Percentiles rank a stretch among this genome's conserved stretches.
Evolutionary conservation across 1,139 yeast species (phyloP).

Genomic region (Candida albicans): DNA sequence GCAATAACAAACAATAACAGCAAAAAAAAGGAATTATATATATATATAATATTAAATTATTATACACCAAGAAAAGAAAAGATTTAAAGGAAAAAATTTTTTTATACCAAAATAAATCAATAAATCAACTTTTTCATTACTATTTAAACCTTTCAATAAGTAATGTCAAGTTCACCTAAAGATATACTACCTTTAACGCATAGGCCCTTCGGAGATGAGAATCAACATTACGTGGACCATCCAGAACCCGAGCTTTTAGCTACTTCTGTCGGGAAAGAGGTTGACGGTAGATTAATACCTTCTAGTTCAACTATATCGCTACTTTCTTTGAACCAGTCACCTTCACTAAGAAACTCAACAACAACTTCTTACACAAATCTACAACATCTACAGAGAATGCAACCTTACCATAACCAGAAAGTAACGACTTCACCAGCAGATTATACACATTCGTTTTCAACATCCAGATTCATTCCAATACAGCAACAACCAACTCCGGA

Average conservation of each 20-base stretch:
- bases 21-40: too few relatives aligned
- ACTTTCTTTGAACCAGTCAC: slow-evolving; percentile 40
- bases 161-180: slow-evolving; percentile 2
- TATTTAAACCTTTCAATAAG: not conserved
- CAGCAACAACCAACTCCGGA: slow-evolving; percentile 34
- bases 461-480: slow-evolving; percentile 6
- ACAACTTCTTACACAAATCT: slow-evolving; percentile 11
- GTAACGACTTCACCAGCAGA: slow-evolving; percentile 29
- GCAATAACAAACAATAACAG: too few relatives aligned
- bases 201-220: slow-evolving; percentile 1
- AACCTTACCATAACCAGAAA: slow-evolving; percentile 31
- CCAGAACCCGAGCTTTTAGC: slow-evolving; percentile 58
- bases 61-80: not conserved
- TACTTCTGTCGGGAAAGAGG: slow-evolving; percentile 52
- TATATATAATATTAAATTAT: too few relatives aligned
- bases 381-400: slow-evolving; percentile 28
- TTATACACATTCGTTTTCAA: slow-evolving; percentile 16
- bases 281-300: slow-evolving; percentile 51
- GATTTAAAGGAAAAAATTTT: not conserved
- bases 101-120: not conserved
- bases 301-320: slow-evolving; percentile 56
- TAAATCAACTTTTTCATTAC: not conserved
- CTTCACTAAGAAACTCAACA: slow-evolving; percentile 8
- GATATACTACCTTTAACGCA: slow-evolving; percentile 6
- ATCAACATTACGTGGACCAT: slow-evolving; percentile 26